Base-by-base conservation (phyloP, 805 yeast species). In the Suhomyces sp. region DNA sequence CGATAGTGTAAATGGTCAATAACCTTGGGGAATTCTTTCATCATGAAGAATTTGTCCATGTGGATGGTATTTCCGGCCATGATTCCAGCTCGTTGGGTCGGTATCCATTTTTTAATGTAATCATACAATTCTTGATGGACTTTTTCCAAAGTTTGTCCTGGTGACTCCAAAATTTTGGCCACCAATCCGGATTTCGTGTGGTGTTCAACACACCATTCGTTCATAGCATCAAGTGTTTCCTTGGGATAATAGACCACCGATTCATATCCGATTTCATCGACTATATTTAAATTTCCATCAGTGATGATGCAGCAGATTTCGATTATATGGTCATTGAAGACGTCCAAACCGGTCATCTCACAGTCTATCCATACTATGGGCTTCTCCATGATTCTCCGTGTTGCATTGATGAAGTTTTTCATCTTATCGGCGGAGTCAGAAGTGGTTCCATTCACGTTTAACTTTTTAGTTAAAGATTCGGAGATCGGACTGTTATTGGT, bases 271-370 rank as follows among this genome's bases (percentile, higher is more conserved):
- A 59, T 50, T 15, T 70, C 71, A 37, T 87, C 95, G 1, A 88
- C 63, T 3, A 86, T 49, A 35, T 84, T 76, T 42, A 93, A 70
- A 40, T 87, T 65, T 7, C 85, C 88, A 52, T 91, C 95, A 2
- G 99, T 93, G 29, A 93, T 70, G 25, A 91, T 65, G 56, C 96
- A 88, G 56, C 96, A 87, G 18, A 93, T 81, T 60, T 93, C 98
- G 40, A 93, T 85, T 48, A 93, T 90, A 39, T 75, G 78, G 56
- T 93, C 98, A 23, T 51, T 47, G 31, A 63, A 58, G n/a, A 81
- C 79, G 48, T 91, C 83, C 25, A 93, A 65, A 0, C 99, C 99
- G 0, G 99, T 93, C 98, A 93, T 93, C 58, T 93, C 98, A 61
- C 98, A 93, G 63, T 93, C 98, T 12, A 93, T 73, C 98, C 98